Evolutionary conservation across 495 filamentous ascomycete genomes (phyloP).

Genomic region (Tuber umbilicatum): DNA sequence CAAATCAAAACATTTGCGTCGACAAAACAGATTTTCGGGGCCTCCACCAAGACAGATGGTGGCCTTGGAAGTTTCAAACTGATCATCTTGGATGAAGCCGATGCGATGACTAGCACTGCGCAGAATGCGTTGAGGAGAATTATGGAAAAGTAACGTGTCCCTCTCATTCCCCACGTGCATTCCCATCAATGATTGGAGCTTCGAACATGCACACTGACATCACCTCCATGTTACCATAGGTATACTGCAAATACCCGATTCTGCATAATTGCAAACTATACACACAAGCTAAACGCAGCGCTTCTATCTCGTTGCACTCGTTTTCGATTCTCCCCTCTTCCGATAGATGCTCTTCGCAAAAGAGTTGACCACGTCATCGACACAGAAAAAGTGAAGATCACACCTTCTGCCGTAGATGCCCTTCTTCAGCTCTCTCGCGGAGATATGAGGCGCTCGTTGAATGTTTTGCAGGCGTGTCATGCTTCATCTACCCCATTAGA

Average conservation of each 20-base stretch:
- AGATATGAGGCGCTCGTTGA: constrained; percentile 91
- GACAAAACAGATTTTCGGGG: constrained; percentile 54
- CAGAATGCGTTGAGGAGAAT: constrained; percentile 96
- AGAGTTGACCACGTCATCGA: constrained; percentile 86
- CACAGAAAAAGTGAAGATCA: constrained; percentile 78
- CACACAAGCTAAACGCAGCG: constrained; percentile 94
- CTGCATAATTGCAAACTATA: constrained; percentile 98
- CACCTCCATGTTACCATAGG: constrained; percentile 7
- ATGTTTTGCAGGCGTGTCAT: constrained; percentile 94
- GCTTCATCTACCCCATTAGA: constrained; percentile 70
- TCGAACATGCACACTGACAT: constrained; percentile 7
- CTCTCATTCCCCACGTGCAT: neutral
- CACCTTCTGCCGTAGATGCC: constrained; percentile 65
- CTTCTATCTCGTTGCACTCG: constrained; percentile 88
- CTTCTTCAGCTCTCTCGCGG: constrained; percentile 84
- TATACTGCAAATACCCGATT: constrained; percentile 98
- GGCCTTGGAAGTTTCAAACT: constrained; percentile 76
- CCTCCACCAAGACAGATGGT: constrained; percentile 45
- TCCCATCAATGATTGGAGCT: neutral
- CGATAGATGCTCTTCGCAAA: constrained; percentile 71
- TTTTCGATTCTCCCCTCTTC: constrained; percentile 91
- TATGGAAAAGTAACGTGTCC: constrained; percentile 69
- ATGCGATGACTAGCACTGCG: constrained; percentile 93
- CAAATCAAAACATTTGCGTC: constrained; percentile 99
- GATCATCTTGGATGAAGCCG: constrained; percentile 95